Evolutionary conservation across 768 basidiomycete genomes (phyloP).

Genomic region (Auricularia auricula-judae): DNA sequence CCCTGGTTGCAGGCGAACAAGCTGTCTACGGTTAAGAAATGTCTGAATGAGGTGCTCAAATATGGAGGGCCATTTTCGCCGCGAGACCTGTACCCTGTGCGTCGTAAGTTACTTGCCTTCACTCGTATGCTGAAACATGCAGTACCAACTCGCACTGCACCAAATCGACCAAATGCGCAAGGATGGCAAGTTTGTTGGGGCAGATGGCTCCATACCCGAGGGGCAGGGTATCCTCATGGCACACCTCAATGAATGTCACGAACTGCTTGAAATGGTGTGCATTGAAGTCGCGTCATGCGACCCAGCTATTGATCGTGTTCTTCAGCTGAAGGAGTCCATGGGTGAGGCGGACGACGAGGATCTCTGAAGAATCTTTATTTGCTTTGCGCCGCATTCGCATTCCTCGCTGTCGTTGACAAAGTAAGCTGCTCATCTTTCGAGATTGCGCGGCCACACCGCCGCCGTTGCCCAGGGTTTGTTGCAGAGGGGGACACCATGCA

Average conservation of each 20-base stretch:
- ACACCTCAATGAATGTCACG: constrained; percentile 92
- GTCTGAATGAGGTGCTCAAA: constrained; percentile 89
- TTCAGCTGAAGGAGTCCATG: not conserved
- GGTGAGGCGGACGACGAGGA: not conserved
- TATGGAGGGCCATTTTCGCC: constrained; percentile 90
- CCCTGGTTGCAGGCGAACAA: constrained; percentile 69
- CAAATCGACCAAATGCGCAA: constrained; percentile 90
- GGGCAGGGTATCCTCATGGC: constrained; percentile 96
- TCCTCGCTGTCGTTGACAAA: not conserved
- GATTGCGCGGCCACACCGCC: not conserved
- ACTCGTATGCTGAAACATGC: constrained; percentile 5
- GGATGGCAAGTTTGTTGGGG: constrained; percentile 87
- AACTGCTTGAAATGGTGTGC: constrained; percentile 84
- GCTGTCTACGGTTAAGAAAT: constrained; percentile 91
- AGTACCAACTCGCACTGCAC: constrained; percentile 91
- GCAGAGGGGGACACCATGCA: not conserved
- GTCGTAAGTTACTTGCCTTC: constrained; percentile 18
- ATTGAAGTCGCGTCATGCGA: not conserved
- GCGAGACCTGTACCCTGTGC: constrained; percentile 85
- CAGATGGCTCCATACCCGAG: constrained; percentile 84
- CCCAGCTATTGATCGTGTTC: not conserved
- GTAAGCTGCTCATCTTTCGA: not conserved
- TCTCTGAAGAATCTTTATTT: not conserved
- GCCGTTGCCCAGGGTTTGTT: not conserved
- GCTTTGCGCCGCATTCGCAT: not conserved